These are phyloP conservation scores for Serendipita sp. DNA, from an alignment of 768 basidiomycete genomes.

Conservation along the genomic window DNA sequence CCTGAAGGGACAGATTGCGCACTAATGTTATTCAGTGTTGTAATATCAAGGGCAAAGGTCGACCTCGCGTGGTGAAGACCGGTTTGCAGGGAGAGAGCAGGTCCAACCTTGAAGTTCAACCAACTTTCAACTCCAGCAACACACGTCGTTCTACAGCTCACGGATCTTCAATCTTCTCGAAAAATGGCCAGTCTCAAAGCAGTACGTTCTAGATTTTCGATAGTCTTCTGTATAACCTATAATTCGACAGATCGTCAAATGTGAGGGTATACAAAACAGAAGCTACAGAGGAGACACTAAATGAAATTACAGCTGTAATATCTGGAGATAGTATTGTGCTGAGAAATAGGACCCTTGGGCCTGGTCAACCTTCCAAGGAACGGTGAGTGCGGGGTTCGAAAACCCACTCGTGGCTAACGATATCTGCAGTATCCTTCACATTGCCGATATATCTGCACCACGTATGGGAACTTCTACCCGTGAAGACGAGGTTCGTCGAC, in stretches of 20 bases:
- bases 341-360: constrained; percentile 56
- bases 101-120: not conserved
- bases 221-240: not conserved
- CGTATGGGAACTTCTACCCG: constrained; percentile 66
- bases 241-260: constrained; percentile 7
- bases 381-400: constrained; percentile 30
- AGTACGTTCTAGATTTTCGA: not conserved
- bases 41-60: too few relatives aligned
- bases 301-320: constrained; percentile 45
- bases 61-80: too few relatives aligned
- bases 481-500: constrained; percentile 65
- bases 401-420: constrained; percentile 10
- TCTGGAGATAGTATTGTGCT: constrained; percentile 84
- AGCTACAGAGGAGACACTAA: not conserved
- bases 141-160: not conserved
- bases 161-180: not conserved
- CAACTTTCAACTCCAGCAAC: not conserved
- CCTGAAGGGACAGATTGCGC: too few relatives aligned
- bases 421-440: constrained; percentile 55
- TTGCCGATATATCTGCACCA: constrained; percentile 76
- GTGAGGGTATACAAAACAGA: not conserved
- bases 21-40: too few relatives aligned
- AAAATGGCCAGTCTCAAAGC: constrained; percentile 2
- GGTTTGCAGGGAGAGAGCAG: too few relatives aligned
- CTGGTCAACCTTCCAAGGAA: constrained; percentile 83